A percentile compares a stretch with the other conserved stretches of the same genome.
phyloP scores from a whole-genome alignment of 2,329 filamentous ascomycete genomes.

The Fulvia fulva region DNA sequence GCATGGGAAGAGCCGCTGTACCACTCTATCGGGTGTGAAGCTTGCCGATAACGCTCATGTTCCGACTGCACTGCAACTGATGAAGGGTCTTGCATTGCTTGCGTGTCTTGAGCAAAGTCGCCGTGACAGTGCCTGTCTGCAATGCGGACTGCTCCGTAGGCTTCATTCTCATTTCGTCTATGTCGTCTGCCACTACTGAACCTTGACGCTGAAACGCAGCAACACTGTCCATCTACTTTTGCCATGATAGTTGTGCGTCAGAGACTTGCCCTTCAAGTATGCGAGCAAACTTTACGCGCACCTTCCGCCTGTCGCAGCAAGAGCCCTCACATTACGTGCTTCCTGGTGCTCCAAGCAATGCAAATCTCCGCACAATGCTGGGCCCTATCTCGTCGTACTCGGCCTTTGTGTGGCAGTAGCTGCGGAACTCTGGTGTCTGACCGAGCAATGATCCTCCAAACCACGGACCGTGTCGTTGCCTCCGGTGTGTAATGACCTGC shows the following conservation, averaged over 20 bases:
- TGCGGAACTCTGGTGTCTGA: constrained; percentile 96
- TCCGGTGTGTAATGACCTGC: constrained; percentile 94
- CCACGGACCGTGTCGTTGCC: constrained; percentile 96
- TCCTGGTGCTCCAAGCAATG: constrained; percentile 85
- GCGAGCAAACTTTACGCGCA: neutral
- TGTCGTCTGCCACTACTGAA: neutral
- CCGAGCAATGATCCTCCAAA: constrained; percentile 95
- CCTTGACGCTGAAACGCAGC: neutral
- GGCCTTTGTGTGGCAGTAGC: constrained; percentile 81
- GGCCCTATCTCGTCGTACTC: constrained; percentile 95
- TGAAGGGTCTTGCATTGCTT: too few relatives aligned
- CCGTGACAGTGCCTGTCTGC: too few relatives aligned
- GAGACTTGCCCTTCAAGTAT: neutral
- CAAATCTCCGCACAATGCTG: constrained; percentile 91
- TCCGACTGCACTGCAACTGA: too few relatives aligned
- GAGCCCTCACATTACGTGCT: constrained; percentile 55
- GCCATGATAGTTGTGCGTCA: neutral
- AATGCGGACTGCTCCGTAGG: neutral
- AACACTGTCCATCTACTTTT: neutral
- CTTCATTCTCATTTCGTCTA: neutral
- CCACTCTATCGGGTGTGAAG: too few relatives aligned
- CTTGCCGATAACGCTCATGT: too few relatives aligned
- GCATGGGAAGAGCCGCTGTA: neutral
- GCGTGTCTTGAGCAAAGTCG: too few relatives aligned
- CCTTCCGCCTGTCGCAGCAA: neutral